Conservation (phyloP, 148 eudicot species). For the Vaccinium corymbosum region DNA sequence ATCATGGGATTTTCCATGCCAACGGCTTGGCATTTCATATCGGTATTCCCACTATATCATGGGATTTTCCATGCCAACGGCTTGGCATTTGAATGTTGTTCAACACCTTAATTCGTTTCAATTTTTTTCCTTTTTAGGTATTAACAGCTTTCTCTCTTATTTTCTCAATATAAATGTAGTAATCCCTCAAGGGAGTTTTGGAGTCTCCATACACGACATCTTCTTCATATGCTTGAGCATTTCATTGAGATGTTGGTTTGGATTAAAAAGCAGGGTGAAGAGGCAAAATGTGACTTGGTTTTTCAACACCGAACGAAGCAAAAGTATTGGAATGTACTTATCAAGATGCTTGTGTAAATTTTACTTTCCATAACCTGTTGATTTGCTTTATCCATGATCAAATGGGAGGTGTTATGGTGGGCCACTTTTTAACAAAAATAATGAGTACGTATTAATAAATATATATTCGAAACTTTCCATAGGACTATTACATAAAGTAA, state of each 20-base stretch:
- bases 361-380: too few species aligned
- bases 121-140: neutral
- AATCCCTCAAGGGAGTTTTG: neutral
- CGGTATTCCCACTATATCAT: neutral
- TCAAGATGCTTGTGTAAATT: too few species aligned
- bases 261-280: neutral
- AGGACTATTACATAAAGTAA: too few species aligned
- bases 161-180: neutral
- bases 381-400: neutral
- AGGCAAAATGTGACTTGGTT: neutral
- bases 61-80: too few species aligned
- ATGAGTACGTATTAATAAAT: too few species aligned
- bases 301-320: neutral
- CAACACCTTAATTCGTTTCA: neutral
- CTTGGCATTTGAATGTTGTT: neutral
- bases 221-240: neutral
- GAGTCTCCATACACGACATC: neutral
- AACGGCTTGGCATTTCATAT: neutral
- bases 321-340: too few species aligned
- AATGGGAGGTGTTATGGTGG: neutral
- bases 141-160: neutral
- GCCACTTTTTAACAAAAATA: too few species aligned
- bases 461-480: too few species aligned
- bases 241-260: neutral
- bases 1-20: too few species aligned